Base-by-base conservation (phyloP, 371 early-diverging fungal species). In the Rhizopus microsporus region DNA sequence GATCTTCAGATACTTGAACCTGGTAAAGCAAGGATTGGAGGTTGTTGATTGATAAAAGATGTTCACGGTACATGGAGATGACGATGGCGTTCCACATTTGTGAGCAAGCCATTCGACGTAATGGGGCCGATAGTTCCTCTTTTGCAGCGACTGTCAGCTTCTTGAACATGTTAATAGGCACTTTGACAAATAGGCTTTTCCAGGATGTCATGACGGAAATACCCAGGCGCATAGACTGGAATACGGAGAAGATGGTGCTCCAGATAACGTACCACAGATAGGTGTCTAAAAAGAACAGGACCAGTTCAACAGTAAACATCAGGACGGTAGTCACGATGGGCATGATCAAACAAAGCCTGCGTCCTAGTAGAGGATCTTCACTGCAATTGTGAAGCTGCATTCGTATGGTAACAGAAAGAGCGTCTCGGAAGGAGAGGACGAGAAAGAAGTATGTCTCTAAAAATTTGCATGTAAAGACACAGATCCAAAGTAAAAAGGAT, bases 191-290 rank as follows among this genome's bases (percentile, higher is more conserved):
- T 63, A 92, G 78, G 47, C 88, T 89, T 50, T 86, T 76, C 93
- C 93, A 92, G 1, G 94, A 92, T 0, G 91, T 84, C 86, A 92
- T 88, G 63, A 93, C 86, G 3, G 93, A 93, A 29, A 92, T 81
- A 7, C 93, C 94, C 32, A 88, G 76, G 15, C 86, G 82, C 63
- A 94, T 88, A 0, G 93, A 84, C 49, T 87, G 88, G 9, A 83
- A 82, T 15, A 93, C 89, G 0, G 91, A 90, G 51, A 92, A 90
- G 34, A 91, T 67, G 2, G 89, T 87, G 68, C 81, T 92, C 88
- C 91, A 91, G 32, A 93, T 87, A 8, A 92, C 89, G 65, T 91
- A 95, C 95, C 95, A 95, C 45, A 95, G 78, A 58, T 94, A 95
- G 0, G 94, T 92, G 49, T 94, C 94, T 65, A 94, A 72, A 71